These are phyloP conservation scores for Sporothrix protearum DNA, from an alignment of 2,329 filamentous ascomycete genomes.

Conservation along the genomic window DNA sequence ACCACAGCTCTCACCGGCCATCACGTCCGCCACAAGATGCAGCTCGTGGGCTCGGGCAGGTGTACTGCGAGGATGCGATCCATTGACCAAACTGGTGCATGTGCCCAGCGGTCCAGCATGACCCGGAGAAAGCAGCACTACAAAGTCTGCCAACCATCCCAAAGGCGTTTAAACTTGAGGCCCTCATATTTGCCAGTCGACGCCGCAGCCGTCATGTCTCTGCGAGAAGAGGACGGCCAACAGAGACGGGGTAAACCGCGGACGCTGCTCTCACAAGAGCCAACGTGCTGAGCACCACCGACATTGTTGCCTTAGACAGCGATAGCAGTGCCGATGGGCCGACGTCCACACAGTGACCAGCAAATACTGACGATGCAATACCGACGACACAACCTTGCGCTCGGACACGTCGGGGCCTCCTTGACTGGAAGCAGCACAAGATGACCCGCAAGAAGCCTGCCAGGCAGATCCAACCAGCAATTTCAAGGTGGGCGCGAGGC, in stretches of 20 bases:
- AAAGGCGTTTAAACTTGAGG: conserved; percentile 27
- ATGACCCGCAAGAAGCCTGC: no score
- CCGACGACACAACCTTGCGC: no score
- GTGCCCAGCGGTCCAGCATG: conserved; percentile 34
- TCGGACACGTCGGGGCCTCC: background rate
- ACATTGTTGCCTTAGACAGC: conserved; percentile 32
- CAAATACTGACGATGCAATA: conserved; percentile 35
- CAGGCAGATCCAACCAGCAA: no score
- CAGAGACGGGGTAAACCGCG: background rate
- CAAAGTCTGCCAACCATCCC: conserved; percentile 28
- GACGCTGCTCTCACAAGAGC: conserved; percentile 30
- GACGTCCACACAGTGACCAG: conserved; percentile 28
- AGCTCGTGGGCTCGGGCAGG: conserved; percentile 37
- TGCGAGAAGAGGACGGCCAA: conserved; percentile 25
- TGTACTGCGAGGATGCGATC: conserved; percentile 34
- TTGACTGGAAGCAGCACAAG: no score
- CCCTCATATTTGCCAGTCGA: conserved; percentile 34
- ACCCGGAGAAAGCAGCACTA: conserved; percentile 33
- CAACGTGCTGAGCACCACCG: conserved; percentile 31
- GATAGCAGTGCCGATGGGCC: background rate
- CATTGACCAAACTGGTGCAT: conserved; percentile 35
- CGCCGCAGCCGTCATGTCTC: conserved; percentile 29
- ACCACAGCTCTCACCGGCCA: background rate
- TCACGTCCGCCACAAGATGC: background rate
- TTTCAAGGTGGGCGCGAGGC: no score